Evolutionary conservation across 495 filamentous ascomycete species (phyloP), one percentile per base, ranked within the genome.

Genomic region (Penicillium parvum): DNA sequence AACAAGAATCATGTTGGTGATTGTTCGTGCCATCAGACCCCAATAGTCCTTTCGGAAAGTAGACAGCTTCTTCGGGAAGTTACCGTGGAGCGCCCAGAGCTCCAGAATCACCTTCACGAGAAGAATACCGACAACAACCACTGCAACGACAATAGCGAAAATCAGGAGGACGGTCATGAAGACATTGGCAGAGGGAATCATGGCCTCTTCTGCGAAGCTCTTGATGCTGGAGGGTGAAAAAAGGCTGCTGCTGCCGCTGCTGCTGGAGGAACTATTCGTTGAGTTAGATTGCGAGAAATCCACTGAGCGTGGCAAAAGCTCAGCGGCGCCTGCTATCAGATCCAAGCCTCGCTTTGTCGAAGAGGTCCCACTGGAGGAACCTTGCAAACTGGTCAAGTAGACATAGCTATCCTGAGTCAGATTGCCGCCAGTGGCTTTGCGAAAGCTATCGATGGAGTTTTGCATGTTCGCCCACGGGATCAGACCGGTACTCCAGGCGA

Each of bases 1-100:
- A 18, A 96, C 68, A 36, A 98, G 77, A 50, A 98, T 90, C 74
- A 98, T 71, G 52, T 87, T 85, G 46, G 88, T 92, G 58, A 98
- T 86, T 17, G 90, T 87, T 27, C 88, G 84, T 26, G 81, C 85
- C 58, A 98, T 78, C 7, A 90, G 74, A 42, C 86, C 85, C 92
- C 92, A 97, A 66, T 98, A 98, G 50, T 91, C 85, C 62, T 94
- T 90, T 39, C 92, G 86, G 77, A 97, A 97, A 18, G 81, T 79
- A 20, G 80, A 71, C 17, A 96, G 76, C 37, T 77, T 75, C 57
- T 90, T 77, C 2, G 92, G 92, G 56, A 97, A 95, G 32, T 71
- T 84, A 45, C 83, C 91, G 55, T 89, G 94, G 10, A 97, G 69
- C 7, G 89, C 85, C 92, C 92, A 98, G 15, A 79, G 63, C 66